A percentile compares a stretch with the other conserved stretches of the same genome.
Conservation (phyloP, 1,284 basidiomycete genomes). For the Somion occarium region DNA sequence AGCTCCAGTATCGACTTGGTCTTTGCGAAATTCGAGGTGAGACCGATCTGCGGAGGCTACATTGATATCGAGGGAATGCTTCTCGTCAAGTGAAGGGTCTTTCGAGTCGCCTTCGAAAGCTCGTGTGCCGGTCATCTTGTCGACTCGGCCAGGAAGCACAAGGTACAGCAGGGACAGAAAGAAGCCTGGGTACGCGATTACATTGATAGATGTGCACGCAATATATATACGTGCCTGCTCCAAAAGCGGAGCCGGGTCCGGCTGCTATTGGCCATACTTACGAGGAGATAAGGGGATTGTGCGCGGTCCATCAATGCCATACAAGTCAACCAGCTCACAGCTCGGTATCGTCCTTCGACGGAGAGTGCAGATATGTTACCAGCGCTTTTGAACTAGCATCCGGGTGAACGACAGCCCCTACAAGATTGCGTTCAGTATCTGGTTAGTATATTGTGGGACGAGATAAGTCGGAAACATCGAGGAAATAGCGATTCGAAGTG, state of each 20-base stretch:
- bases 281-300: neutral
- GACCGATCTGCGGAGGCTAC: neutral
- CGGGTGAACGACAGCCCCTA: neutral
- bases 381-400: neutral
- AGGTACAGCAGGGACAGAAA: neutral
- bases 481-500: no score
- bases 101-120: neutral
- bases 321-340: no score
- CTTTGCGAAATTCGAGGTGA: conserved; percentile 13
- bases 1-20: conserved; percentile 51
- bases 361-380: neutral
- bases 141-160: neutral
- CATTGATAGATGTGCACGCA: neutral
- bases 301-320: no score
- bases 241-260: neutral
- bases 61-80: neutral
- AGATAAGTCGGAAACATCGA: no score
- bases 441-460: no score
- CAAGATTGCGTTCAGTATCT: neutral
- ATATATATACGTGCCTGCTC: neutral
- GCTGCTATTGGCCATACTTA: neutral
- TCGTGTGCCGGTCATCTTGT: neutral
- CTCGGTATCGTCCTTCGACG: neutral
- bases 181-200: neutral
- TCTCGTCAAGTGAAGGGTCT: neutral